These are phyloP conservation scores for Lecanicillium sp. DNA, from an alignment of 2,329 filamentous ascomycete species.

Conservation along the genomic window DNA sequence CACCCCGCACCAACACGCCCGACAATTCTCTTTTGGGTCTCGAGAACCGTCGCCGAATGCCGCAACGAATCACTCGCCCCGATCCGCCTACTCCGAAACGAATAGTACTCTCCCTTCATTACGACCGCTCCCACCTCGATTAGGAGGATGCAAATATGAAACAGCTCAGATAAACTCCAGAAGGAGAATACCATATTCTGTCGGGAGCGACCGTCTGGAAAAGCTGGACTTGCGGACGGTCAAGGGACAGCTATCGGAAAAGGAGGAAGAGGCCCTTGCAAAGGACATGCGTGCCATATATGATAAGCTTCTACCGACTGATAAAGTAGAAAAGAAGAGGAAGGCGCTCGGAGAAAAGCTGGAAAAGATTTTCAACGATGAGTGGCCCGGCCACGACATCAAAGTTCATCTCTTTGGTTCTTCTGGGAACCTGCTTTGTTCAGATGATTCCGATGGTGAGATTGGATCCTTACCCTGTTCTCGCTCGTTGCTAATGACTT, in stretches of 20 bases:
- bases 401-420: slow-evolving; percentile 95
- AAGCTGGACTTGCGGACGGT: slow-evolving; percentile 63
- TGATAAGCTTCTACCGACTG: slow-evolving; percentile 72
- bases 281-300: slow-evolving; percentile 82
- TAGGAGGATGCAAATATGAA: slow-evolving; percentile 75
- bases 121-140: slow-evolving; percentile 51
- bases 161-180: slow-evolving; percentile 74
- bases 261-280: slow-evolving; percentile 68
- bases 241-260: slow-evolving; percentile 60
- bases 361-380: slow-evolving; percentile 76
- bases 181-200: slow-evolving; percentile 83
- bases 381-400: slow-evolving; percentile 89
- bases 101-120: slow-evolving; percentile 65
- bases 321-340: slow-evolving; percentile 68
- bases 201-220: slow-evolving; percentile 72
- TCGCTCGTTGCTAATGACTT: slow-evolving; percentile 20
- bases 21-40: slow-evolving; percentile 73
- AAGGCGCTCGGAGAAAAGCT: slow-evolving; percentile 76
- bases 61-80: slow-evolving; percentile 72
- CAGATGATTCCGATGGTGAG: slow-evolving; percentile 90
- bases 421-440: slow-evolving; percentile 89
- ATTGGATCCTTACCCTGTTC: not conserved
- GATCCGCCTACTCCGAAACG: slow-evolving; percentile 84
- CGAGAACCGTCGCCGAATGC: slow-evolving; percentile 71
- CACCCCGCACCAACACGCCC: slow-evolving; percentile 81